A percentile compares a stretch with the other conserved stretches of the same genome.
These are phyloP conservation scores for Kokia cookei DNA, from an alignment of 441 rosid species.

Conservation along the genomic window DNA sequence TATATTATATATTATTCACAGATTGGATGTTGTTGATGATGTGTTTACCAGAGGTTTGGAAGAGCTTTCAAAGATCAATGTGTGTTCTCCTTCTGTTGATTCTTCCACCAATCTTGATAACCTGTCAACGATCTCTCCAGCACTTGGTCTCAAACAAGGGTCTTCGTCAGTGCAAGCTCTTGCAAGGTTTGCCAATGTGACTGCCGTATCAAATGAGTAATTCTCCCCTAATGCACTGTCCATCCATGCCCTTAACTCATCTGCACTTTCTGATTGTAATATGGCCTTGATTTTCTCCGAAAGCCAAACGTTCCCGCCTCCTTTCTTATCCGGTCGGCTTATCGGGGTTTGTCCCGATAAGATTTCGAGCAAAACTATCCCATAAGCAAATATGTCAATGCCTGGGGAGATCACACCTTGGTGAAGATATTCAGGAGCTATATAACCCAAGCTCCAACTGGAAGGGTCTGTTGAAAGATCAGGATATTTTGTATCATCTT, in stretches of 20 bases:
- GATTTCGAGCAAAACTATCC: constrained; percentile 68
- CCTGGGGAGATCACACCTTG: constrained; percentile 45
- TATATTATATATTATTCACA: constrained; percentile 10
- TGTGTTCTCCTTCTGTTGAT: constrained; percentile 30
- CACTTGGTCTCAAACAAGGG: constrained; percentile 52
- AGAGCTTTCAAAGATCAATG: constrained; percentile 54
- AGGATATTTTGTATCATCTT: constrained; percentile 26
- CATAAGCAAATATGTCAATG: constrained; percentile 67
- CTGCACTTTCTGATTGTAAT: constrained; percentile 31
- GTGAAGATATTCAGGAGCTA: constrained; percentile 54
- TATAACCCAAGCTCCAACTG: constrained; percentile 31
- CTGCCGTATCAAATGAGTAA: constrained; percentile 63
- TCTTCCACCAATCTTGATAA: constrained; percentile 49
- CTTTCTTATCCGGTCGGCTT: constrained; percentile 33
- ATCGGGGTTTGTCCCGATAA: constrained; percentile 55
- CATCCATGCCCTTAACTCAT: constrained; percentile 63
- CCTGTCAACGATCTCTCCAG: constrained; percentile 71
- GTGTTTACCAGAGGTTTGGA: constrained; percentile 65
- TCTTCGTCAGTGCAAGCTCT: constrained; percentile 65
- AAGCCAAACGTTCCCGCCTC: constrained; percentile 35
- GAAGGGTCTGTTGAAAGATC: constrained; percentile 28
- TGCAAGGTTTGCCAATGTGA: constrained; percentile 61
- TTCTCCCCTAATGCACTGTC: constrained; percentile 71
- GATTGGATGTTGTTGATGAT: constrained; percentile 14
- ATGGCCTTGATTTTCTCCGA: constrained; percentile 41